These are phyloP conservation scores for Diplogelasinospora grovesii DNA, from an alignment of 495 filamentous ascomycete species.

Conservation along the genomic window DNA sequence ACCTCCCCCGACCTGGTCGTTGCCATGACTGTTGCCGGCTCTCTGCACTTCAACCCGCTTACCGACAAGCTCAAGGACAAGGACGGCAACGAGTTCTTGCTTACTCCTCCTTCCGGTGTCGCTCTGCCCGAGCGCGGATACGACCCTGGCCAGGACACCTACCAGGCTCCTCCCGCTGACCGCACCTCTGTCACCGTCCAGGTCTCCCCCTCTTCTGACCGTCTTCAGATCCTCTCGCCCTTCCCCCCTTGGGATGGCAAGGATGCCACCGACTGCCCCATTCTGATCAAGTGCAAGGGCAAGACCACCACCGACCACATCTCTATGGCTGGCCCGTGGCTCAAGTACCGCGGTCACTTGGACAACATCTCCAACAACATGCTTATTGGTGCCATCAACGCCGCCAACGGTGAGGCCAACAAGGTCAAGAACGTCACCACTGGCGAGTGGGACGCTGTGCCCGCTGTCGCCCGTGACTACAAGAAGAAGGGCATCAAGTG, in stretches of 20 bases:
- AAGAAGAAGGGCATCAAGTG: slow-evolving; percentile 93
- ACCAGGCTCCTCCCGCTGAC: slow-evolving; percentile 89
- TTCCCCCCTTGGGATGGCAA: slow-evolving; percentile 93
- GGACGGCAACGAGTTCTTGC: slow-evolving; percentile 93
- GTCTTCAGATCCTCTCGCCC: slow-evolving; percentile 83
- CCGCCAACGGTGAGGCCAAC: slow-evolving; percentile 94
- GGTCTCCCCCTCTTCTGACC: slow-evolving; percentile 85
- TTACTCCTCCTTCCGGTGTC: slow-evolving; percentile 70
- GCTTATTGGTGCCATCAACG: slow-evolving; percentile 96
- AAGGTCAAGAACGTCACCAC: slow-evolving; percentile 90
- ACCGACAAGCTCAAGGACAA: slow-evolving; percentile 91
- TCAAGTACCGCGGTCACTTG: slow-evolving; percentile 99
- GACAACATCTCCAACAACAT: slow-evolving; percentile 99
- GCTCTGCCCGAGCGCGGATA: slow-evolving; percentile 78
- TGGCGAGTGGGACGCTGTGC: slow-evolving; percentile 78
- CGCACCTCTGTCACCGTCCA: slow-evolving; percentile 65
- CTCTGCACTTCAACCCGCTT: slow-evolving; percentile 93
- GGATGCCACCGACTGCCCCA: slow-evolving; percentile 79
- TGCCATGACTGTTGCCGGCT: slow-evolving; percentile 83
- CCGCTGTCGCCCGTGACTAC: slow-evolving; percentile 94
- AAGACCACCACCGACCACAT: slow-evolving; percentile 99
- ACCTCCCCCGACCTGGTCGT: slow-evolving; percentile 96
- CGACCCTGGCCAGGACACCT: slow-evolving; percentile 91
- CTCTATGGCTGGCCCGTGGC: slow-evolving; percentile 98
- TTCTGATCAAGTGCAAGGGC: slow-evolving; percentile 95